Percentiles rank a stretch among this genome's conserved stretches.
phyloP scores from a whole-genome alignment of 495 filamentous ascomycete genomes.

The Paragyromitra xinjiangensis region DNA sequence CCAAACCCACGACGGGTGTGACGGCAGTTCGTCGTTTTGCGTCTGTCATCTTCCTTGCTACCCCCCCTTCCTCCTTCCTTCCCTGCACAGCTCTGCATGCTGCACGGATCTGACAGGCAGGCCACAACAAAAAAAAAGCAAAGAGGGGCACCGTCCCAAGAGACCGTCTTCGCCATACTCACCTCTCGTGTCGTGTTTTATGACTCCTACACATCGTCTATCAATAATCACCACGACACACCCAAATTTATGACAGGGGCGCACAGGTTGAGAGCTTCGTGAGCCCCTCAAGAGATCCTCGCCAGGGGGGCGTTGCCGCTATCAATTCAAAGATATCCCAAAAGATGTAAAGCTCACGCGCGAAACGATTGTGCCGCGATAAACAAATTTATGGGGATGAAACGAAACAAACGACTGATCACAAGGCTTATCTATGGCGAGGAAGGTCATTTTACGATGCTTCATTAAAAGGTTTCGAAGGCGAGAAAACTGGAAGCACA shows the following conservation, averaged over 20 bases:
- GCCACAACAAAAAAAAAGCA: slow-evolving; percentile 39
- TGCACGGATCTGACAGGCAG: slow-evolving; percentile 55
- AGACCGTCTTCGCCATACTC: slow-evolving; percentile 40
- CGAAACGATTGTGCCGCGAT: slow-evolving; percentile 48
- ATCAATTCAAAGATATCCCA: slow-evolving; percentile 35
- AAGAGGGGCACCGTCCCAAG: slow-evolving; percentile 39
- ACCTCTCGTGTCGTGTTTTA: slow-evolving; percentile 45
- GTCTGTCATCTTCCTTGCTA: slow-evolving; percentile 26
- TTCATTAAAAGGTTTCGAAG: slow-evolving; percentile 31
- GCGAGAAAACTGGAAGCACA: slow-evolving; percentile 21
- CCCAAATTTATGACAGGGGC: slow-evolving; percentile 30
- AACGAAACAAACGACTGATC: slow-evolving; percentile 48
- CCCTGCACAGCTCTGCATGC: slow-evolving; percentile 52
- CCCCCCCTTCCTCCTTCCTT: slow-evolving; percentile 38
- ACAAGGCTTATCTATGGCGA: slow-evolving; percentile 42
- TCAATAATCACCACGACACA: slow-evolving; percentile 47
- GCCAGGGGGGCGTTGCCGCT: slow-evolving; percentile 29
- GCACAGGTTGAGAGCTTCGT: slow-evolving; percentile 27
- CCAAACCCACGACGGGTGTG: slow-evolving; percentile 36
- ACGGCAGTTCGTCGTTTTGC: slow-evolving; percentile 37
- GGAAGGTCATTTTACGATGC: slow-evolving; percentile 34
- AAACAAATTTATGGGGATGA: slow-evolving; percentile 22
- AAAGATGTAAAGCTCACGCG: slow-evolving; percentile 35
- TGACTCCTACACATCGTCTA: slow-evolving; percentile 49
- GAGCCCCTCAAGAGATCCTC: slow-evolving; percentile 42